Percentiles rank a stretch among this genome's conserved stretches.
Conservation (phyloP, 1,284 basidiomycete species). For the Golubevia pallescens region DNA sequence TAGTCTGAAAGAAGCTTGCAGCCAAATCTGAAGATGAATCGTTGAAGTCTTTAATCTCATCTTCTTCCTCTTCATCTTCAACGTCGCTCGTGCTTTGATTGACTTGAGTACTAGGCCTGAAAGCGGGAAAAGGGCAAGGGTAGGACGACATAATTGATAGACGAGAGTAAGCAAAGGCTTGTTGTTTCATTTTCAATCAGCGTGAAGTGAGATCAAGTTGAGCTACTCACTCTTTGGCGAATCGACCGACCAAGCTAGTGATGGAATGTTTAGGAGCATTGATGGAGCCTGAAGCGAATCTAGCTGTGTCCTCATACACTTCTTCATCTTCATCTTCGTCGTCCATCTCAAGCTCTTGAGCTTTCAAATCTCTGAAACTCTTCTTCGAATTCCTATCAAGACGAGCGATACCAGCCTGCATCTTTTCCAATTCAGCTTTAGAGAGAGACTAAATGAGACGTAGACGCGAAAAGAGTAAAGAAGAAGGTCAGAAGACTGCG, state of each 20-base stretch:
- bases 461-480: slow-evolving; percentile 1
- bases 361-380: background rate
- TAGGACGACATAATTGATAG: too few relatives aligned
- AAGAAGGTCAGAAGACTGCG: background rate
- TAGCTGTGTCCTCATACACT: background rate
- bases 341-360: background rate
- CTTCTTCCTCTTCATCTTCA: background rate
- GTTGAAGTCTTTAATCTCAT: background rate
- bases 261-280: too few relatives aligned
- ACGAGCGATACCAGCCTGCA: background rate
- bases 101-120: too few relatives aligned
- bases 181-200: too few relatives aligned
- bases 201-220: too few relatives aligned
- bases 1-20: too few relatives aligned
- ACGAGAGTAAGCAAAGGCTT: too few relatives aligned
- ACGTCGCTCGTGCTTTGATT: background rate
- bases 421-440: slow-evolving; percentile 1
- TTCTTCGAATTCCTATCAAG: background rate
- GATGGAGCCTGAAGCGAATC: background rate
- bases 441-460: slow-evolving; percentile 1
- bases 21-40: background rate
- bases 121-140: too few relatives aligned
- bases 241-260: background rate
- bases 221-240: background rate
- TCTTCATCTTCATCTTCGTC: background rate